Evolutionary conservation across 2,329 filamentous ascomycete species (phyloP), one percentile per base, ranked within the genome.

Genomic region (Epichloe brachyelytri): DNA sequence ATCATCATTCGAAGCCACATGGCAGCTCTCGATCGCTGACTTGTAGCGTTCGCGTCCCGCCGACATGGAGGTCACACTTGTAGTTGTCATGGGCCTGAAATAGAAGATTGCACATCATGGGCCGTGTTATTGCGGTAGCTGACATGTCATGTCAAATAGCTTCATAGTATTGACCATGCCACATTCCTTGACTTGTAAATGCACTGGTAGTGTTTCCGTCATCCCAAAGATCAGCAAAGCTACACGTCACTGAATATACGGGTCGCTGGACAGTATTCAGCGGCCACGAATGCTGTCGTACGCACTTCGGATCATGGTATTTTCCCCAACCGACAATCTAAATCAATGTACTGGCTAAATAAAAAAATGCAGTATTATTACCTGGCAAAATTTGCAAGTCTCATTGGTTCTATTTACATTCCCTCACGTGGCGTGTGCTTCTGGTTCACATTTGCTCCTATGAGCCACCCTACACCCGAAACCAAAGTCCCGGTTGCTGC

Each of bases 401-500:
- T 11, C 26, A 8, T 30, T 14, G 20, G 4, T 26, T 39, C 34
- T 4, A 39, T 47, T 22, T 47, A 47, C 15, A 47, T 49, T 38
- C 37, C 39, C n/a, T 11, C 48, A 19, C 33, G 30, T 43, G 39
- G n/a, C 20, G 37, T 19, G 51, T 26, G 14, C 38, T 47, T 43
- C 54, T 63, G 58, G 39, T 56, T 62, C 1, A 62, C 57, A 51
- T 65, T 68, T n/a, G 80, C 82, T 6, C 79, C 79, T 53, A 85
- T 76, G 45, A 85, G 63, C 82, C 82, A 85, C 0, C 82, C 81
- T 22, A 86, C 77, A 17, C 82, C 79, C 43, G 78, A 80, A 3
- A 82, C 82, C 45, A 85, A 63, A 1, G 80, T 82, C n/a, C 79
- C 80, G 51, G 83, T 79, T 8, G 82, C 82, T 37, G 76, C 82